Evolutionary conservation across 2,329 filamentous ascomycete species (phyloP), one percentile per base, ranked within the genome.

Genomic region (Fonsecaea erecta): DNA sequence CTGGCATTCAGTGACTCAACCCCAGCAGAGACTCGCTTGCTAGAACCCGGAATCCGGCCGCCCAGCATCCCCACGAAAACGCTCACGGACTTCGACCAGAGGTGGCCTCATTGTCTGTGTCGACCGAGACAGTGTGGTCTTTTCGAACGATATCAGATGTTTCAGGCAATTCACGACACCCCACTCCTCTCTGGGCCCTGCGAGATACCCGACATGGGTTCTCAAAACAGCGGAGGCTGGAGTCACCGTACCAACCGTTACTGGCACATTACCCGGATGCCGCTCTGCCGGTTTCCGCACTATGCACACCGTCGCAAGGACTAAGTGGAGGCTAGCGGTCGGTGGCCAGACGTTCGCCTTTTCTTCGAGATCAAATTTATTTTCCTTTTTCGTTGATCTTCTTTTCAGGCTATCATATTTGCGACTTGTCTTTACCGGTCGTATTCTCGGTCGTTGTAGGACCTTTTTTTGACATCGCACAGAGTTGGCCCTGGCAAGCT

Each of bases 201-300:
- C 55, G 40, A 51, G 55, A 58, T 58, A 48, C 37, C 55, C 40
- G 55, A 58, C 26, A 30, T 58, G 24, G 55, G 18, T 32, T 30
- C 40, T n/a, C 24, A 43, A 43, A 34, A 48, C 24, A 32, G 26
- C 5, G 30, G 18, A 43, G 55, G 24, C 28, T 52, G 28, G 57
- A 30, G 57, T 60, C 57, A 28, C n/a, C 9, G 18, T 48, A n/a
- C n/a, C n/a, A n/a, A n/a, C n/a, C n/a, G n/a, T 48, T 18, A 48
- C 43, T 48, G 43, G 43, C 21, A 21, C 21, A 24, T 26, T 48
- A 48, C 11, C 16, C 46, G 46, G 43, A 60, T 21, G 30, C 40
- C 21, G 37, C 30, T 34, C 18, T 37, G 28, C 57, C 57, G 57
- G 28, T n/a, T 37, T n/a, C 32, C 32, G 56, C 43, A 34, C 43